Evolutionary conservation across 2,329 filamentous ascomycete species (phyloP), one percentile per base, ranked within the genome.

Genomic region (Ceratocystis harringtonii): DNA sequence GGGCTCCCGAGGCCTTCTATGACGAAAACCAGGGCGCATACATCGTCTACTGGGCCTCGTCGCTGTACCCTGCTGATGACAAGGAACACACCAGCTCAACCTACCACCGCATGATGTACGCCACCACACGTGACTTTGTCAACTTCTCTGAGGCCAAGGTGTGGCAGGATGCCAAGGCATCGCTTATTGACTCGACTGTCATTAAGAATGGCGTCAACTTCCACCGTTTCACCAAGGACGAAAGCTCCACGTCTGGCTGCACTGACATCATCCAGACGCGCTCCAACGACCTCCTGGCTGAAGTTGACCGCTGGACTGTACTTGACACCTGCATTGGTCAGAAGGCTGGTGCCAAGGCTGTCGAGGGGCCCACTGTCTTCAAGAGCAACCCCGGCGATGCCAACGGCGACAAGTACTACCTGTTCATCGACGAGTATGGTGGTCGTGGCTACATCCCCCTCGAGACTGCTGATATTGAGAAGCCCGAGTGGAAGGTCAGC

Each of bases 151-250:
- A 76, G 36, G 73, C 79, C 0, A 70, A 75, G 52, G 70, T 80
- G 19, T 81, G 79, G 79, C 79, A 82, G 64, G 80, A 82, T 61
- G 77, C 76, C 1, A 77, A 78, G 8, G 55, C 74, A 61, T 78
- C 80, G 1, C 75, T 80, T 1, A 82, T 82, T 28, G 80, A 82
- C 69, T 78, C 80, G 0, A 82, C 80, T 0, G 78, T 82, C 0
- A 70, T 82, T 15, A 73, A 78, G 63, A 75, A 74, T 0, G 74
- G 73, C 1, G 70, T 71, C 10, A 71, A 70, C 0, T 81, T 78
- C 70, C 79, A 80, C 69, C 79, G 80, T 8, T 83, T 82, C 69
- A 81, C 79, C 19, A 82, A 83, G 66, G 80, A 82, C 52, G 80
- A 82, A 65, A 79, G 78, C 0, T 78, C 75, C 1, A 73, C 72